phyloP scores from a whole-genome alignment of 306 rosid species.

The Hippophae rhamnoides region DNA sequence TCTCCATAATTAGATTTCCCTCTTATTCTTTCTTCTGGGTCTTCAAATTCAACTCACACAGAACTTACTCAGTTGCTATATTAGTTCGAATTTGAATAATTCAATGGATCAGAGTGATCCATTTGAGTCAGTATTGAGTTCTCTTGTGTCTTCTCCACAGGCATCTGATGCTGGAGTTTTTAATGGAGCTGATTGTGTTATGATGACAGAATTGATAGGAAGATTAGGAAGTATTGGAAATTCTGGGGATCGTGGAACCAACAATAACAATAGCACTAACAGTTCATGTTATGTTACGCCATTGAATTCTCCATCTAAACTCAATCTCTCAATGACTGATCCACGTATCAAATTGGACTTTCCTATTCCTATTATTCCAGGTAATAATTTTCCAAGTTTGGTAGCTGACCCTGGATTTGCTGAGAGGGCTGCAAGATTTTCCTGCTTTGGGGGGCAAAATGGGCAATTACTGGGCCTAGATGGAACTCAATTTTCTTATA shows the following conservation, averaged over 20 bases:
- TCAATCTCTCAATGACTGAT: conserved; percentile 26
- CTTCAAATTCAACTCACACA: conserved; percentile 13
- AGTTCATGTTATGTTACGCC: conserved; percentile 48
- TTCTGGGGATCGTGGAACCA: conserved; percentile 27
- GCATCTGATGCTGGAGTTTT: conserved; percentile 19
- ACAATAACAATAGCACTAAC: conserved; percentile 26
- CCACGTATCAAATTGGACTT: conserved; percentile 25
- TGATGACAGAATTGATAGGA: conserved; percentile 46
- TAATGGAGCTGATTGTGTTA: conserved; percentile 22
- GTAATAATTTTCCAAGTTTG: conserved; percentile 23
- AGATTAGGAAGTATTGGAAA: conserved; percentile 45
- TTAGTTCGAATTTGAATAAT: conserved; percentile 37
- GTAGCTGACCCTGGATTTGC: conserved; percentile 46
- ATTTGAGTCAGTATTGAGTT: conserved; percentile 49
- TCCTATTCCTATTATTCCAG: conserved; percentile 14
- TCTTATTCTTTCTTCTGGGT: conserved; percentile 20
- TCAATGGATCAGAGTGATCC: conserved; percentile 50
- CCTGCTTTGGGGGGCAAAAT: conserved; percentile 20
- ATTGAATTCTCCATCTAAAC: conserved; percentile 48
- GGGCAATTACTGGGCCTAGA: conserved; percentile 21
- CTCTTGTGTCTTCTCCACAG: conserved; percentile 51
- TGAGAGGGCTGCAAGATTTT: conserved; percentile 44
- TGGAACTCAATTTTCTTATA: conserved; percentile 26
- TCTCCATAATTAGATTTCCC: background rate
- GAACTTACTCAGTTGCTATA: conserved; percentile 17